A percentile compares a stretch with the other conserved stretches of the same genome.
Evolutionary conservation across 2,329 filamentous ascomycete species (phyloP).

Genomic region (Sporothrix euskadiensis): DNA sequence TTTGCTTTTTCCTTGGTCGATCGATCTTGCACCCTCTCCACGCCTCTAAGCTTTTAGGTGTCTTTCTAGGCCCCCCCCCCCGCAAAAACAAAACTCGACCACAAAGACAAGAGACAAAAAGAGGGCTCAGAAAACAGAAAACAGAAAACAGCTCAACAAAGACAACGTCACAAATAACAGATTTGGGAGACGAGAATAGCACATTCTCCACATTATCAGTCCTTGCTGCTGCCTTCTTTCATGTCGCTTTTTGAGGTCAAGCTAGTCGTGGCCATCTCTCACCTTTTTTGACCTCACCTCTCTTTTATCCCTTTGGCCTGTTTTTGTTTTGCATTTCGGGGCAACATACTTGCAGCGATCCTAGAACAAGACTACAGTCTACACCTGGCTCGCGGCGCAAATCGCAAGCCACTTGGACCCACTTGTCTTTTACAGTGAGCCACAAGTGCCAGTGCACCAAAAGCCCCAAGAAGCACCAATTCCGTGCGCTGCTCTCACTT

Average conservation of each 20-base stretch:
- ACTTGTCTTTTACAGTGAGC: neutral
- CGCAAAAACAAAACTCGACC: neutral
- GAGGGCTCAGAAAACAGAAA: neutral
- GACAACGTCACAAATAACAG: neutral
- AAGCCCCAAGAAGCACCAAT: neutral
- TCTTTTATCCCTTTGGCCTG: neutral
- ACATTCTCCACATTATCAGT: neutral
- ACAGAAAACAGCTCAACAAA: neutral
- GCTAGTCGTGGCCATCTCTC: too few relatives aligned
- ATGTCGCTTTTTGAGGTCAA: too few relatives aligned
- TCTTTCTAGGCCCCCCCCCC: neutral
- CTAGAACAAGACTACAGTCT: neutral
- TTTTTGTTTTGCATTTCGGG: conserved; percentile 19
- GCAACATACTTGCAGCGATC: neutral
- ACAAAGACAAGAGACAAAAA: neutral
- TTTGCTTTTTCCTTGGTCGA: neutral
- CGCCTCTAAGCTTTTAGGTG: neutral
- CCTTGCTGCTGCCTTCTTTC: neutral
- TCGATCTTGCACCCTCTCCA: neutral
- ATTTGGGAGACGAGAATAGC: neutral
- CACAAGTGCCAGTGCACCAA: neutral
- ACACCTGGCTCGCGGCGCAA: neutral
- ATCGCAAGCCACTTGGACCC: neutral
- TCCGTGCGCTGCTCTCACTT: neutral
- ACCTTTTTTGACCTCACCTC: neutral